These are phyloP conservation scores for Verticillium albo-atrum DNA, from an alignment of 2,329 filamentous ascomycete species.

Conservation along the genomic window DNA sequence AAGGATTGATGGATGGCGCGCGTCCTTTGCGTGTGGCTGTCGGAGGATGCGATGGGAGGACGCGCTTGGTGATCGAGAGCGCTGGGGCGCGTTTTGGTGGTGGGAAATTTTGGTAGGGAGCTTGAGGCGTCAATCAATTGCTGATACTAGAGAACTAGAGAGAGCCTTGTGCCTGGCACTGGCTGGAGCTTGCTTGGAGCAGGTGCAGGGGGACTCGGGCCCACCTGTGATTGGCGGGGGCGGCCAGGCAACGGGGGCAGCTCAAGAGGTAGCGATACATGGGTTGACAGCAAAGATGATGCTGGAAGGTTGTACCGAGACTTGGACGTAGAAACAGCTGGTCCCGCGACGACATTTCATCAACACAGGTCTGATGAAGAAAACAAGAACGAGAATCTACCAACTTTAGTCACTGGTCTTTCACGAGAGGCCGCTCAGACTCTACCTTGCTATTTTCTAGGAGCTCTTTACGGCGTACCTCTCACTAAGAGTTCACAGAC, in stretches of 20 bases:
- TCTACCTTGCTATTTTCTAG: too few relatives aligned
- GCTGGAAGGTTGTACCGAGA: background rate
- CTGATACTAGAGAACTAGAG: background rate
- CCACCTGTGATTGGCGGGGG: constrained; percentile 11
- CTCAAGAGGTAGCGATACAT: background rate
- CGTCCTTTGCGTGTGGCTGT: background rate
- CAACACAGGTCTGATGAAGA: too few relatives aligned
- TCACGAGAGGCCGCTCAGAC: too few relatives aligned
- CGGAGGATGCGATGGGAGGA: background rate
- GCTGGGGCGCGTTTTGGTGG: background rate
- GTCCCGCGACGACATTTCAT: too few relatives aligned
- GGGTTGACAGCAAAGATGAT: too few relatives aligned
- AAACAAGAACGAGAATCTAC: too few relatives aligned
- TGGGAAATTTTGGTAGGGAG: background rate
- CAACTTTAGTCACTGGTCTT: too few relatives aligned
- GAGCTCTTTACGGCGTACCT: too few relatives aligned
- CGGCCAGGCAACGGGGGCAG: constrained; percentile 8
- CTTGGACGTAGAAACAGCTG: background rate
- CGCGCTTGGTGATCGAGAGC: background rate
- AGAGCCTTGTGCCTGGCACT: constrained; percentile 2
- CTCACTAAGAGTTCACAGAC: too few relatives aligned
- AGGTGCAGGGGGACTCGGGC: constrained; percentile 1
- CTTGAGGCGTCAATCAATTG: background rate
- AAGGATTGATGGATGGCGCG: background rate
- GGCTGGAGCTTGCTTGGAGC: background rate